Percentiles rank a stretch among this genome's conserved stretches.
These are phyloP conservation scores for Sphagnurus paluster DNA, from an alignment of 1,284 basidiomycete species.

Conservation along the genomic window DNA sequence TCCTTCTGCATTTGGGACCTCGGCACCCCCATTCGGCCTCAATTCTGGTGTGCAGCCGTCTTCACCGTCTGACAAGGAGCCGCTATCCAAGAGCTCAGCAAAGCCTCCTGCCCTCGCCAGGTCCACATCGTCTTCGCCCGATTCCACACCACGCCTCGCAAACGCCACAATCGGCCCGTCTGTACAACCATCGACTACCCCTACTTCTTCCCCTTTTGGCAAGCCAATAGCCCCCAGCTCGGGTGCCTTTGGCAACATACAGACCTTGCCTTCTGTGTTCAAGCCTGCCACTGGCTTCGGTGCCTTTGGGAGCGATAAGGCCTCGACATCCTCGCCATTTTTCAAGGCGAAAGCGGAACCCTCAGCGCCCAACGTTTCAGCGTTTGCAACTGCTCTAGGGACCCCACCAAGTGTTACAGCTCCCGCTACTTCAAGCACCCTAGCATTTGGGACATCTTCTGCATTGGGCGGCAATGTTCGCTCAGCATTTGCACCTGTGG, in stretches of 20 bases:
- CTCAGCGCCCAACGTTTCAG: conserved; percentile 33
- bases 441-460: conserved; percentile 41
- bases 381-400: conserved; percentile 31
- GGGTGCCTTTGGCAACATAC: conserved; percentile 30
- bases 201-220: conserved; percentile 15
- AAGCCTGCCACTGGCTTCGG: conserved; percentile 43
- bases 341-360: conserved; percentile 42
- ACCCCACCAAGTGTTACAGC: conserved; percentile 19
- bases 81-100: conserved; percentile 10
- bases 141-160: conserved; percentile 14
- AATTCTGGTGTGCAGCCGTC: conserved; percentile 2
- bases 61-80: conserved; percentile 13
- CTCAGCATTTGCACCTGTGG: conserved; percentile 32
- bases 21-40: conserved; percentile 10
- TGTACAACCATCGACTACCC: conserved; percentile 10
- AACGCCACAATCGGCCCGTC: conserved; percentile 12
- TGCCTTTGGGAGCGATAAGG: conserved; percentile 35
- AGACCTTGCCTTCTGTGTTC: conserved; percentile 29
- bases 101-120: conserved; percentile 11
- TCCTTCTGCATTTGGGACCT: conserved; percentile 10
- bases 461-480: conserved; percentile 35
- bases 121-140: conserved; percentile 20
- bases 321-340: conserved; percentile 50
- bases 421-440: conserved; percentile 20
- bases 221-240: conserved; percentile 8